phyloP scores from a whole-genome alignment of 176 grass and related monocot species.

The Rhynchospora breviuscula region DNA sequence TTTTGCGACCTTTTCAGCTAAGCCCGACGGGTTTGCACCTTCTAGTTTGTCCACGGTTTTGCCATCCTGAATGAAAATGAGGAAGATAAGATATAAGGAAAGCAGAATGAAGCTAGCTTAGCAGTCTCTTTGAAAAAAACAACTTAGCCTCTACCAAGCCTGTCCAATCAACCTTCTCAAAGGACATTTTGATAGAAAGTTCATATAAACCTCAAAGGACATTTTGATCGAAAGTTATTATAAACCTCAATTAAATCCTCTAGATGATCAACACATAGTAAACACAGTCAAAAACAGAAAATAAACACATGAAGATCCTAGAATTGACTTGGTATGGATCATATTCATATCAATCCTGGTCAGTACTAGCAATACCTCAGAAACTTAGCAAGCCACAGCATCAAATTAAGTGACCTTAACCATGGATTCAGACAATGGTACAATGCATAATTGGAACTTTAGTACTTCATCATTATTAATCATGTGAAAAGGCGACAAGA shows the following conservation, averaged over 20 bases:
- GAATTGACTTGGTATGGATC: not conserved
- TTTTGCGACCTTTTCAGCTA: slow-evolving; percentile 92
- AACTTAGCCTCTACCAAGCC: not conserved
- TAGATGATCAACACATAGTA: slow-evolving; percentile 5
- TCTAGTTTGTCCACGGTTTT: slow-evolving; percentile 75
- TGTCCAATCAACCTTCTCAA: slow-evolving; percentile 4
- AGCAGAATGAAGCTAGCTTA: slow-evolving; percentile 8
- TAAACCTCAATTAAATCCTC: not conserved
- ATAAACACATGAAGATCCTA: not conserved
- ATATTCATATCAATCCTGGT: not conserved
- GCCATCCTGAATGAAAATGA: slow-evolving; percentile 54
- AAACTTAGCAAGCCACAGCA: not conserved
- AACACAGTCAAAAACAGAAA: not conserved
- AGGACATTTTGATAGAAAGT: not conserved
- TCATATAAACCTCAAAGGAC: not conserved
- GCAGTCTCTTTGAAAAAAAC: not conserved
- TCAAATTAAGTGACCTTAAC: not conserved
- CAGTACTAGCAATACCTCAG: not conserved
- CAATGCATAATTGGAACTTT: not conserved
- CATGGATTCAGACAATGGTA: not conserved
- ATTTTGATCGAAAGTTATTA: not conserved
- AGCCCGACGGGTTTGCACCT: slow-evolving; percentile 81
- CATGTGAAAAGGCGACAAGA: not conserved
- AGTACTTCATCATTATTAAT: not conserved
- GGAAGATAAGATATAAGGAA: not conserved